Base-by-base conservation (phyloP, 306 rosid genomes). In the Hylodesmum podocarpum region DNA sequence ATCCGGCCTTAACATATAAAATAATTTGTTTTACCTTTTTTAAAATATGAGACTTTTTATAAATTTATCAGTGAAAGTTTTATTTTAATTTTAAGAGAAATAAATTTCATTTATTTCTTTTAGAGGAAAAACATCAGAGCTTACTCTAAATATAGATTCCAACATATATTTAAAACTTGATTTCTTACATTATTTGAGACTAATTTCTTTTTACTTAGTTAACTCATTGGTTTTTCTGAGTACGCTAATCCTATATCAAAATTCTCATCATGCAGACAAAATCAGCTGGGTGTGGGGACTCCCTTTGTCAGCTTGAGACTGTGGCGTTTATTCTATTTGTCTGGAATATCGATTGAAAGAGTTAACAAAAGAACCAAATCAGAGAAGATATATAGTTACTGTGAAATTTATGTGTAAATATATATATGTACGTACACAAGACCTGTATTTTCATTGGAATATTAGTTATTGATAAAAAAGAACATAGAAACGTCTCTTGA, bases 241-340 rank as follows among this genome's bases (percentile, higher is more conserved):
- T 58, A 19, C 15, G 44, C 70, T 61, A 59, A 55, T 24, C 37
- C 37, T 49, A 14, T 58, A 28, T 58, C 25, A 41, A 22, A 70
- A 41, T 69, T 57, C 25, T 67, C 76, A 55, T 58, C 43, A 7
- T 16, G 70, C 46, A 65, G 33, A 49, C 43, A 55, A 53, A 53
- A 62, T 80, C 70, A 43, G 72, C 58, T 40, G 58, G 14, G 15
- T 51, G 86, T 79, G 84, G 84, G 81, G 84, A 41, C 86, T 82
- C 68, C 16, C 5, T 10, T 43, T 55, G 84, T 76, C 81, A 78
- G 59, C 57, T 63, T 67, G 18, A 70, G 65, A 76, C 71, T 70
- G 34, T 75, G 76, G 10, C 71, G 83, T 82, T 76, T 80, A 76
- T 82, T 82, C 85, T 76, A 43, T 75, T 50, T 80, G 79, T 86